Conservation (phyloP, 768 basidiomycete genomes). For the Russula earlei region DNA sequence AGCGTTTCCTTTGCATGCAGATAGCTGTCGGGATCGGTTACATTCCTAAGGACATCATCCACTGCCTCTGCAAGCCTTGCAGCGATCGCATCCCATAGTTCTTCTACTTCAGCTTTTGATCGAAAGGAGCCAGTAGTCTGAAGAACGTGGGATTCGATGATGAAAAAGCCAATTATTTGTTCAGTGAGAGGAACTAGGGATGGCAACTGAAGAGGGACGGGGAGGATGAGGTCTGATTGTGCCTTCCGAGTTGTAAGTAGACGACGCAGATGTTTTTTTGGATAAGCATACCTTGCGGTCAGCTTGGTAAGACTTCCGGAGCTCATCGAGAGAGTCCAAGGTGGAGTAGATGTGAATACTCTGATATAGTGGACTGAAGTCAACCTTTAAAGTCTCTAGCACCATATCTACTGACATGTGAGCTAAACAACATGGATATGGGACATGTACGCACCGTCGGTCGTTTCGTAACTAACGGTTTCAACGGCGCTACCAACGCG, state of each 20-base stretch:
- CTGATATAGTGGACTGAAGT: conserved; percentile 92
- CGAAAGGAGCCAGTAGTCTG: conserved; percentile 84
- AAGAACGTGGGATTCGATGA: conserved; percentile 88
- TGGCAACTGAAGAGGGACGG: conserved; percentile 52
- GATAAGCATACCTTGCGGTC: conserved; percentile 67
- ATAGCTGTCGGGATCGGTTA: conserved; percentile 75
- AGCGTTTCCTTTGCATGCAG: conserved; percentile 77
- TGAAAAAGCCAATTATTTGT: conserved; percentile 96
- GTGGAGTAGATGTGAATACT: conserved; percentile 95
- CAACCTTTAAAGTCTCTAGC: conserved; percentile 76
- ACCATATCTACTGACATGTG: conserved; percentile 56
- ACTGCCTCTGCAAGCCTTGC: conserved; percentile 64
- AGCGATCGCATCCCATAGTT: conserved; percentile 87
- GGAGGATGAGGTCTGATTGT: conserved; percentile 93
- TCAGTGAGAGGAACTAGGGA: conserved; percentile 73
- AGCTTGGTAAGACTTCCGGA: conserved; percentile 90
- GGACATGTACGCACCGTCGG: conserved; percentile 61
- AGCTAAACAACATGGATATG: conserved; percentile 7
- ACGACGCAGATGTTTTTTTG: background rate
- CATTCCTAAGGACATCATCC: conserved; percentile 57
- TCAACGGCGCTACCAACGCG: conserved; percentile 90
- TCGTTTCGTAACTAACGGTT: conserved; percentile 85
- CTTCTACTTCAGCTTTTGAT: conserved; percentile 85
- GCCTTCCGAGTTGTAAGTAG: conserved; percentile 42
- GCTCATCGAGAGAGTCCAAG: conserved; percentile 80